phyloP scores from a whole-genome alignment of 805 yeast species.

The Candida corydali region DNA sequence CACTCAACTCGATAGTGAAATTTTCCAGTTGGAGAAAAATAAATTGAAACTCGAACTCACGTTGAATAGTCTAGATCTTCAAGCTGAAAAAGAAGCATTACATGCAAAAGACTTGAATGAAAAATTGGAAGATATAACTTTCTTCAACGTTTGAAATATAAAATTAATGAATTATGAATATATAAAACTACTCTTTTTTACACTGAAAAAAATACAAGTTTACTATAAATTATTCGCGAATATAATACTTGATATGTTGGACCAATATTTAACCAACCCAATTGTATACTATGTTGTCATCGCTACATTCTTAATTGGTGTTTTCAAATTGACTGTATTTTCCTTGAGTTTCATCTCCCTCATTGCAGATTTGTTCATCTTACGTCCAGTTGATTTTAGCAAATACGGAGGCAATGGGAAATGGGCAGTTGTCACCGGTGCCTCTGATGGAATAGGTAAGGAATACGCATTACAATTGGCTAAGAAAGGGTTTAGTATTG shows the following conservation, averaged over 20 bases:
- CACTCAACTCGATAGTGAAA: conserved; percentile 18
- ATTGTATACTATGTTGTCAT: conserved; percentile 16
- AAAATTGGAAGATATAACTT: conserved; percentile 47
- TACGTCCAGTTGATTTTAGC: conserved; percentile 55
- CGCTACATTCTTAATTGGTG: conserved; percentile 55
- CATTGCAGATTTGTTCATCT: conserved; percentile 56
- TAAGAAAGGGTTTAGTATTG: conserved; percentile 72
- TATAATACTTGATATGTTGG: no score
- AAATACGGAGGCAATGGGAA: conserved; percentile 71
- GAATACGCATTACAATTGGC: conserved; percentile 89
- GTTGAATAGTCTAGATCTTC: conserved; percentile 17
- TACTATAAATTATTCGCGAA: neutral
- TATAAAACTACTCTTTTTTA: neutral
- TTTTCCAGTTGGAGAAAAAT: conserved; percentile 22
- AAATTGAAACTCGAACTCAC: conserved; percentile 17
- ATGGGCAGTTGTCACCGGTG: conserved; percentile 97
- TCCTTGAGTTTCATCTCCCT: conserved; percentile 49
- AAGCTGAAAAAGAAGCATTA: conserved; percentile 28
- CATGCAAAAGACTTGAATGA: conserved; percentile 40
- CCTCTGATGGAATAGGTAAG: conserved; percentile 96
- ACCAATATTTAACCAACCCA: conserved; percentile 9
- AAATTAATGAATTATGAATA: neutral
- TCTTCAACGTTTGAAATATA: conserved; percentile 25
- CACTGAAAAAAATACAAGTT: neutral
- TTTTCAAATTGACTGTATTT: conserved; percentile 50